A percentile compares a stretch with the other conserved stretches of the same genome.
Evolutionary conservation across 139 green algal species (phyloP).

Genomic region (Tetradesmus lagerheimii): DNA sequence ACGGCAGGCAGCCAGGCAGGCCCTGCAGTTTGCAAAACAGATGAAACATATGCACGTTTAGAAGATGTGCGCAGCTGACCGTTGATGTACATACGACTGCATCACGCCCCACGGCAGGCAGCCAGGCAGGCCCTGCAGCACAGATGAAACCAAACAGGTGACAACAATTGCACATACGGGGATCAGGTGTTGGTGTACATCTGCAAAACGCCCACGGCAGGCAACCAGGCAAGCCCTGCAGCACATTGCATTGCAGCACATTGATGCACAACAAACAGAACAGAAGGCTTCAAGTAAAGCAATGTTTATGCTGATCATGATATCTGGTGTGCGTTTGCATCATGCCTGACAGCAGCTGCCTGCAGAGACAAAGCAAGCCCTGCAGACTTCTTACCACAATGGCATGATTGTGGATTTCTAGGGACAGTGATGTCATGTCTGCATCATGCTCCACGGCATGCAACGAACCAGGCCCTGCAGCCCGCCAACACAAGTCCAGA

Average conservation of each 20-base stretch:
- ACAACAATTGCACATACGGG: no score
- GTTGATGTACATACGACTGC: constrained; percentile 80
- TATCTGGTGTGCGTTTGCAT: not conserved
- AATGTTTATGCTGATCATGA: no score
- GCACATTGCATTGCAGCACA: no score
- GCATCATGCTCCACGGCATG: constrained; percentile 32
- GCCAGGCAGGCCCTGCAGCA: constrained; percentile 29
- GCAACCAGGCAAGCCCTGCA: constrained; percentile 38
- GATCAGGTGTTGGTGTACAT: constrained; percentile 80
- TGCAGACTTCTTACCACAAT: not conserved
- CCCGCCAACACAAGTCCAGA: no score
- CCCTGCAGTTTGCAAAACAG: not conserved
- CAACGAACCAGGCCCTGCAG: not conserved
- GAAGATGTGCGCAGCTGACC: constrained; percentile 79
- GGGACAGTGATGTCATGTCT: constrained; percentile 90
- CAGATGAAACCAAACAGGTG: no score
- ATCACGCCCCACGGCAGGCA: constrained; percentile 41
- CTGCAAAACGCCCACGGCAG: constrained; percentile 50
- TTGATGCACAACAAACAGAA: no score
- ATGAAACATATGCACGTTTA: not conserved
- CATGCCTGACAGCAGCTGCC: no score
- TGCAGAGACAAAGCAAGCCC: constrained; percentile 31
- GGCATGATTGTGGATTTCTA: no score
- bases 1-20: constrained; percentile 11
- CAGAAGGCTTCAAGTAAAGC: no score